A percentile compares a stretch with the other conserved stretches of the same genome.
Evolutionary conservation across 2,329 filamentous ascomycete genomes (phyloP).

Genomic region (Ceratocystis huliohia): DNA sequence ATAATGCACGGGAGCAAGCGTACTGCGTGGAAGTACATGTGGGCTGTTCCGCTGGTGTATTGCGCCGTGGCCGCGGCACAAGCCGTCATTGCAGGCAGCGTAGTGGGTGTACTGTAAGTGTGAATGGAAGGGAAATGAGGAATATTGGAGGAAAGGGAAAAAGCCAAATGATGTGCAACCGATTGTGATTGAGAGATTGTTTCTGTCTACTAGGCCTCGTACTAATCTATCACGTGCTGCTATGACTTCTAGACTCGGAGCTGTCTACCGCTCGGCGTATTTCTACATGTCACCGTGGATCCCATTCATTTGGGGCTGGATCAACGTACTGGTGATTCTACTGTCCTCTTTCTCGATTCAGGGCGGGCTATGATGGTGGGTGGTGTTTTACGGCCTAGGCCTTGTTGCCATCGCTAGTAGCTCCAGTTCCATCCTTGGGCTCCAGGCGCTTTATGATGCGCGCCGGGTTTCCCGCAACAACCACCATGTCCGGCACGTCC

Average conservation of each 20-base stretch:
- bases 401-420: not conserved
- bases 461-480: conserved; percentile 57
- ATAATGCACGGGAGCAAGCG: conserved; percentile 53
- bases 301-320: conserved; percentile 74
- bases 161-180: too few relatives aligned
- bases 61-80: conserved; percentile 59
- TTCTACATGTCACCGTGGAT: conserved; percentile 94
- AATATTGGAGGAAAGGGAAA: not conserved
- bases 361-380: conserved; percentile 54
- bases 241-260: conserved; percentile 47
- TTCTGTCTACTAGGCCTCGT: too few relatives aligned
- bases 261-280: conserved; percentile 67
- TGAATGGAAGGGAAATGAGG: not conserved
- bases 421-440: conserved; percentile 14
- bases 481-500: conserved; percentile 50
- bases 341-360: conserved; percentile 89
- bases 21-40: conserved; percentile 49
- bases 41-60: conserved; percentile 61
- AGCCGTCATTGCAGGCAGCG: conserved; percentile 64
- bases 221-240: not conserved
- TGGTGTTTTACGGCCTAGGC: not conserved
- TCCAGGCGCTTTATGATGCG: conserved; percentile 33
- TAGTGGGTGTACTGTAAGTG: conserved; percentile 66
- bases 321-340: conserved; percentile 70
- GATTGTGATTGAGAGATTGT: too few relatives aligned